Conservation (phyloP, 2,329 filamentous ascomycete species). For the Blumeriella jaapii region DNA sequence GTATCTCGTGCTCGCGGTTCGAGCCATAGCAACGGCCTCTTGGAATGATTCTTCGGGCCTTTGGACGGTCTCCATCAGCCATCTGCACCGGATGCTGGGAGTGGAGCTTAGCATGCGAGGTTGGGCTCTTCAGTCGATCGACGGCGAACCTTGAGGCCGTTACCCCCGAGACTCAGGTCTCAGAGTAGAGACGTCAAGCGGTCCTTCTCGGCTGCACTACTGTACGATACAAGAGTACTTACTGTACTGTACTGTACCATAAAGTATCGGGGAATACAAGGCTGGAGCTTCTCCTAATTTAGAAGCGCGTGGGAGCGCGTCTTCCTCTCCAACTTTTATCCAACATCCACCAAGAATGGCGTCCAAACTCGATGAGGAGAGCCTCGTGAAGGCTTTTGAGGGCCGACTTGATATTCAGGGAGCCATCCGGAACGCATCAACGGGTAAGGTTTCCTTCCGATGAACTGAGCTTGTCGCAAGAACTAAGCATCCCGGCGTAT, state of each 20-base stretch:
- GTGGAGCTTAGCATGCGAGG: too few relatives aligned
- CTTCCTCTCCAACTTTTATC: not conserved
- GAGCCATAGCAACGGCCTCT: constrained; percentile 16
- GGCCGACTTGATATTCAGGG: constrained; percentile 23
- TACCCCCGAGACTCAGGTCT: too few relatives aligned
- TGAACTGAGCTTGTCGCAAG: not conserved
- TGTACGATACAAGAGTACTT: too few relatives aligned
- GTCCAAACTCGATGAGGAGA: constrained; percentile 20
- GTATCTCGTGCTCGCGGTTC: constrained; percentile 2
- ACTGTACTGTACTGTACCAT: too few relatives aligned
- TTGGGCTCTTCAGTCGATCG: too few relatives aligned
- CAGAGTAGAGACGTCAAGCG: too few relatives aligned
- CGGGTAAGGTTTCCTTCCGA: constrained; percentile 20
- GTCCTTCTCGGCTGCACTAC: too few relatives aligned
- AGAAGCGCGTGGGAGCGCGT: not conserved
- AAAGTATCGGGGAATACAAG: too few relatives aligned
- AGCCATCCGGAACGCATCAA: constrained; percentile 25
- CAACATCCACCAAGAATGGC: constrained; percentile 16
- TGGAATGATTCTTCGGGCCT: too few relatives aligned
- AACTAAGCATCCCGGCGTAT: not conserved
- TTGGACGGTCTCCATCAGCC: too few relatives aligned
- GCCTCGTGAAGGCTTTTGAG: constrained; percentile 24
- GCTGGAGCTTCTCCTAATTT: not conserved
- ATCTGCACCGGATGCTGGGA: too few relatives aligned
- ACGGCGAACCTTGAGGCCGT: too few relatives aligned